Percentiles rank a stretch among this genome's conserved stretches.
Evolutionary conservation across 352 stramenopile species (phyloP).

Genomic region (Nothophytophthora sp.): DNA sequence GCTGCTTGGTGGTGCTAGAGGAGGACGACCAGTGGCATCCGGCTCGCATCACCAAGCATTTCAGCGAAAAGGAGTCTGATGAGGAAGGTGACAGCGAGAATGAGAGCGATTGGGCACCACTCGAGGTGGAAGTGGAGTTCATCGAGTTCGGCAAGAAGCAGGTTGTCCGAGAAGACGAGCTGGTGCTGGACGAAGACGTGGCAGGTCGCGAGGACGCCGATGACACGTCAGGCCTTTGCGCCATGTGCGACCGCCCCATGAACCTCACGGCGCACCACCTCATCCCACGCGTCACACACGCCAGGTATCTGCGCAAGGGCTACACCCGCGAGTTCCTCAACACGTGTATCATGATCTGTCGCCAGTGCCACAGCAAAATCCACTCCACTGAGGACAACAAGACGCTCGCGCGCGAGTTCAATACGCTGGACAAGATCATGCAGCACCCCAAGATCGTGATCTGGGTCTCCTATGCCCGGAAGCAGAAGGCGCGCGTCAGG

Average conservation of each 20-base stretch:
- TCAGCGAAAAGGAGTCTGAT: constrained; percentile 16
- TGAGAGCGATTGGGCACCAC: neutral
- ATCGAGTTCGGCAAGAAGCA: constrained; percentile 83
- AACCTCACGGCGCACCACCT: constrained; percentile 93
- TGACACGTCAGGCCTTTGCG: constrained; percentile 66
- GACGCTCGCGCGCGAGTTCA: constrained; percentile 90
- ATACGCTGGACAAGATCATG: constrained; percentile 93
- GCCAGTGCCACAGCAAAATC: constrained; percentile 92
- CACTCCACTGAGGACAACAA: constrained; percentile 91
- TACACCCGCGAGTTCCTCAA: constrained; percentile 82
- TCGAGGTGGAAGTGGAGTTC: constrained; percentile 69
- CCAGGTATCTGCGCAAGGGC: constrained; percentile 78
- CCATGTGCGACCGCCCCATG: constrained; percentile 92
- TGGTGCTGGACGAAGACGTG: constrained; percentile 80
- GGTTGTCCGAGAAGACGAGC: constrained; percentile 42
- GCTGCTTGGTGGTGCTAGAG: constrained; percentile 61
- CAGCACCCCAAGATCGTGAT: constrained; percentile 81
- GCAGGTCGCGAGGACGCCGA: constrained; percentile 52
- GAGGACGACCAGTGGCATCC: constrained; percentile 80
- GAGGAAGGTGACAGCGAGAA: constrained; percentile 8
- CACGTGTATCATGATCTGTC: constrained; percentile 90
- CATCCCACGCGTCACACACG: constrained; percentile 86
- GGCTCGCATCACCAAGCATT: constrained; percentile 50
- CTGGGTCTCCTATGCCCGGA: constrained; percentile 91
- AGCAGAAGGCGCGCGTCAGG: constrained; percentile 81